Percentiles rank a stretch among this genome's conserved stretches.
phyloP scores from a whole-genome alignment of 2,329 filamentous ascomycete genomes.

The Phialophora macrospora region DNA sequence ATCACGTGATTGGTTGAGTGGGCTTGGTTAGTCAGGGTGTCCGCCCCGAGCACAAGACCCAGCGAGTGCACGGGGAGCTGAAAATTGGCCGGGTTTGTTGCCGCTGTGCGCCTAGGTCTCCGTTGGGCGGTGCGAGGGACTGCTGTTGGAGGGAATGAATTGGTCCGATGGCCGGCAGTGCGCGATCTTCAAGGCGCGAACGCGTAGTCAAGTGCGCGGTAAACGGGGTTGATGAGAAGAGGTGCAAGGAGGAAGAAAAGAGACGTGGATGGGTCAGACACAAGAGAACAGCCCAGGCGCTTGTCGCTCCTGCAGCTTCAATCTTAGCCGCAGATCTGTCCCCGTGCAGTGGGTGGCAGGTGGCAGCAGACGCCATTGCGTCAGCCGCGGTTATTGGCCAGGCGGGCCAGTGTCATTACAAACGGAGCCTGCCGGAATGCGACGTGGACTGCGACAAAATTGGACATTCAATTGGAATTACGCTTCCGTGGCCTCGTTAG shows the following conservation, averaged over 20 bases:
- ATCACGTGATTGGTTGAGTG: conserved; percentile 57
- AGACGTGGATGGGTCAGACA: conserved; percentile 28
- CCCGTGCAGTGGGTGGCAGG: conserved; percentile 6
- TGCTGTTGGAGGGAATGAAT: neutral
- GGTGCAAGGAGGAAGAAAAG: conserved; percentile 37
- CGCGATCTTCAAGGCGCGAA: conserved; percentile 13
- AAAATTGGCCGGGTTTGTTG: conserved; percentile 9
- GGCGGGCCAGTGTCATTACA: neutral
- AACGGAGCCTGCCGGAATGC: neutral
- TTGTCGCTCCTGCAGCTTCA: conserved; percentile 27
- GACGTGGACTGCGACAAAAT: no score
- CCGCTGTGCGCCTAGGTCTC: neutral
- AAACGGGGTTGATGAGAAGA: conserved; percentile 25
- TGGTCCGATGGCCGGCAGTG: neutral
- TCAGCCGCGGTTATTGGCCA: conserved; percentile 2
- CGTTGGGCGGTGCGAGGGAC: neutral
- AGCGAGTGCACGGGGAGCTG: conserved; percentile 1
- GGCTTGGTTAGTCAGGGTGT: neutral
- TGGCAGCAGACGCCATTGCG: conserved; percentile 6
- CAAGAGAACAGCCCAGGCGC: conserved; percentile 17
- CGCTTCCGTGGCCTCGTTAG: neutral
- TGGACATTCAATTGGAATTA: neutral
- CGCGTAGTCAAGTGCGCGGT: conserved; percentile 6
- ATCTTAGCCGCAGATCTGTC: conserved; percentile 29
- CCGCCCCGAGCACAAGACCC: conserved; percentile 7